Percentiles rank a stretch among this genome's conserved stretches.
phyloP scores from a whole-genome alignment of 176 grass and related monocot species.

The Stipa capillata region DNA sequence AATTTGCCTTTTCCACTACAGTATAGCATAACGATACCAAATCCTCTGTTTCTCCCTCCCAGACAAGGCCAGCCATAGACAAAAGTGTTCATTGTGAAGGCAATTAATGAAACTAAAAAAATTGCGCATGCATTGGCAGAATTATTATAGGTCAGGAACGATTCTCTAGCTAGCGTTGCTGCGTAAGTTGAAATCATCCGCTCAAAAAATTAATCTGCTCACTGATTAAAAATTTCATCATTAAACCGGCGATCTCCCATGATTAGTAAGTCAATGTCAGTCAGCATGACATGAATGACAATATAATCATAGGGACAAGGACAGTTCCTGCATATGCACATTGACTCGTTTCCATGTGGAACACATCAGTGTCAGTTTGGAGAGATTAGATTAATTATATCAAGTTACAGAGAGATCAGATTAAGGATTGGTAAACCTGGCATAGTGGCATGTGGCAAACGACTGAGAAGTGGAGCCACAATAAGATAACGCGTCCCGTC shows the following conservation, averaged over 20 bases:
- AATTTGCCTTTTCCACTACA: no score
- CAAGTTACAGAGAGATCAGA: no score
- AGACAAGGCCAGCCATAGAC: no score
- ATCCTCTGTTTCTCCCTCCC: no score
- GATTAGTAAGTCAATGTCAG: slow-evolving; percentile 8
- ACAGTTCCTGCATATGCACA: slow-evolving; percentile 6
- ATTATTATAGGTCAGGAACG: neutral
- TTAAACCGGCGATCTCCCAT: neutral
- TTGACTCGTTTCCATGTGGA: neutral
- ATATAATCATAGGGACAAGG: neutral
- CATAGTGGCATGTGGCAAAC: slow-evolving; percentile 3
- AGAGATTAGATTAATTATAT: neutral
- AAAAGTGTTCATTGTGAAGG: neutral
- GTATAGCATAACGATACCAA: no score
- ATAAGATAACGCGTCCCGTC: neutral
- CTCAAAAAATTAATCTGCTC: neutral
- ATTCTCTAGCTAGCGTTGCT: neutral
- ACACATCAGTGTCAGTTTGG: neutral
- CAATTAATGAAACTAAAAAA: no score
- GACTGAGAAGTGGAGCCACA: neutral
- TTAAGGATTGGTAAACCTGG: slow-evolving; percentile 6
- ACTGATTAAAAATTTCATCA: neutral
- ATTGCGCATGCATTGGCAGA: neutral
- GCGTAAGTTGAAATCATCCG: neutral
- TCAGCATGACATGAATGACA: neutral